phyloP scores from a whole-genome alignment of 257 asterid genomes.

The Fraxinus americana region DNA sequence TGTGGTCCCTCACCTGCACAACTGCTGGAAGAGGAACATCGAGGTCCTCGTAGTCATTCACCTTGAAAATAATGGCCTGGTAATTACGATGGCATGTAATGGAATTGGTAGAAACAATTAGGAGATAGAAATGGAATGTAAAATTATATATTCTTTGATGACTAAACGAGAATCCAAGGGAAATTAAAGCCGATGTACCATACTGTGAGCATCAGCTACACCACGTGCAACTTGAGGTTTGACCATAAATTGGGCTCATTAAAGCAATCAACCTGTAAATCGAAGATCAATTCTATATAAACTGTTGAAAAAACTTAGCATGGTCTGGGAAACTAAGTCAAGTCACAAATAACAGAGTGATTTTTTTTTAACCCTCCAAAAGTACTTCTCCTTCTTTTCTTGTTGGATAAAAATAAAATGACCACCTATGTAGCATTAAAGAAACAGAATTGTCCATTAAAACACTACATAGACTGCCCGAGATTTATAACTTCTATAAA shows the following conservation, averaged over 20 bases:
- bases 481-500: not conserved
- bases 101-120: not conserved
- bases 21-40: constrained; percentile 92
- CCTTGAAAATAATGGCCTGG: constrained; percentile 86
- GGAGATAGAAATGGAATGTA: not conserved
- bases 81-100: not conserved
- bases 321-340: not conserved
- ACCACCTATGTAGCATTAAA: constrained; percentile 9
- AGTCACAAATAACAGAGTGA: not conserved
- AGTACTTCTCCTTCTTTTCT: not conserved
- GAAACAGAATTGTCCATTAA: constrained; percentile 7
- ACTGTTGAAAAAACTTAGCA: constrained; percentile 25
- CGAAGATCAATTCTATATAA: constrained; percentile 32
- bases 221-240: constrained; percentile 99
- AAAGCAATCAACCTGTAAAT: constrained; percentile 77
- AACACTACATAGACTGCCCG: not conserved
- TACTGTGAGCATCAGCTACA: constrained; percentile 91
- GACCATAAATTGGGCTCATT: constrained; percentile 68
- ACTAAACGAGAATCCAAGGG: constrained; percentile 1
- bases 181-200: constrained; percentile 51
- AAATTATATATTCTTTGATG: not conserved
- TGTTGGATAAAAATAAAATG: constrained; percentile 14
- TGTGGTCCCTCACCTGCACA: constrained; percentile 63
- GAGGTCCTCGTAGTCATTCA: constrained; percentile 73
- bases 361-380: not conserved